A percentile compares a stretch with the other conserved stretches of the same genome.
phyloP scores from a whole-genome alignment of 352 stramenopile species.

The Pythium apleroticum region DNA sequence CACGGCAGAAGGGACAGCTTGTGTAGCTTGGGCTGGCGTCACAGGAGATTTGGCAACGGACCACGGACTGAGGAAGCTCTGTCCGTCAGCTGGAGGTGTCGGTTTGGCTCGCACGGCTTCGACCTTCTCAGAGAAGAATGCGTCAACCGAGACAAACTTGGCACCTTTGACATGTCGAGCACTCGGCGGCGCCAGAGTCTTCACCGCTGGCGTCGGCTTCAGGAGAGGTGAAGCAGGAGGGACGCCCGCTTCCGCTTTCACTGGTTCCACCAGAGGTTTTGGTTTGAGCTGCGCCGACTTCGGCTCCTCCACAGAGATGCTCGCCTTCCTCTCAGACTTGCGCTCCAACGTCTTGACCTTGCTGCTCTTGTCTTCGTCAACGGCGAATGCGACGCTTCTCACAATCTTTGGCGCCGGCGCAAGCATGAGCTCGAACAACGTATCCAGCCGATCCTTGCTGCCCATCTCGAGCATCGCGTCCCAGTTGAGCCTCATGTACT shows the following conservation, averaged over 20 bases:
- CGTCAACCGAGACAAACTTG: conserved; percentile 62
- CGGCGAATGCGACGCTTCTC: background rate
- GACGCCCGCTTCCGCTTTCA: background rate
- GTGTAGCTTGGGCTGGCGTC: background rate
- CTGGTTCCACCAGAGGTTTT: background rate
- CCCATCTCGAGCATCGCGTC: conserved; percentile 67
- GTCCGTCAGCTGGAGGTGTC: background rate
- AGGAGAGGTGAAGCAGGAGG: background rate
- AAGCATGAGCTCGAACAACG: conserved; percentile 65
- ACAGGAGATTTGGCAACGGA: background rate
- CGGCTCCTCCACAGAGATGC: conserved; percentile 12
- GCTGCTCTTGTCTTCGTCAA: conserved; percentile 10
- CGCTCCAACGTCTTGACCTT: conserved; percentile 6
- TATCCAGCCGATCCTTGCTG: conserved; percentile 59
- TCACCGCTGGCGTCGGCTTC: conserved; percentile 9
- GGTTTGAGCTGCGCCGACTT: background rate
- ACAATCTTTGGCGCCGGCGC: conserved; percentile 24
- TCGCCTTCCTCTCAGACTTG: conserved; percentile 19
- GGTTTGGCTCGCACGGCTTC: conserved; percentile 17
- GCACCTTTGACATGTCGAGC: conserved; percentile 29
- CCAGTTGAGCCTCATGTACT: conserved; percentile 75
- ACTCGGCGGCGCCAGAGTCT: conserved; percentile 2
- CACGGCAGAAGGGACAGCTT: background rate
- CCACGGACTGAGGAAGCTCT: conserved; percentile 27
- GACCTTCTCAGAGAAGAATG: conserved; percentile 39